phyloP scores from a whole-genome alignment of 2,329 filamentous ascomycete species.

The Geosmithia flava region DNA sequence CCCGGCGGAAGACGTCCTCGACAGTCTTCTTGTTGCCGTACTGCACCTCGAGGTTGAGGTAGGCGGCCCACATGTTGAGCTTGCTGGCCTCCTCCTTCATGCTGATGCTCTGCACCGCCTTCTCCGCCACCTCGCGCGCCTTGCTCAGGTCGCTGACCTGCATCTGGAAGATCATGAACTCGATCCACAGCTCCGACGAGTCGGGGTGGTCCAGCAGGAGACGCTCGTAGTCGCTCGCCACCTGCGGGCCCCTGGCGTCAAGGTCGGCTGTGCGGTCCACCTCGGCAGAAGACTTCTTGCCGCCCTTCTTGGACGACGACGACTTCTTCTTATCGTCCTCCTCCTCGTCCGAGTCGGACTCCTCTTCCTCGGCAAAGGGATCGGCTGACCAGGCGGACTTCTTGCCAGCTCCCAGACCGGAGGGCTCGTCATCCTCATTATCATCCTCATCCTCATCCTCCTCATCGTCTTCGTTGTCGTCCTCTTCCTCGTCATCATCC shows the following conservation, averaged over 20 bases:
- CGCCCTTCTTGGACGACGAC: conserved; percentile 49
- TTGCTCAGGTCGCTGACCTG: conserved; percentile 81
- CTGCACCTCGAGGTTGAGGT: conserved; percentile 86
- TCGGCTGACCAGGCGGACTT: conserved; percentile 85
- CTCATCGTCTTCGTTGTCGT: conserved; percentile 10
- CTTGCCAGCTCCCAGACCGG: conserved; percentile 57
- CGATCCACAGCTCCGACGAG: conserved; percentile 86
- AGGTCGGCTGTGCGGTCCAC: conserved; percentile 88
- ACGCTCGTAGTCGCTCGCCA: conserved; percentile 84
- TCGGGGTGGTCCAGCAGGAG: conserved; percentile 85
- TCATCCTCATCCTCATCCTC: conserved; percentile 28
- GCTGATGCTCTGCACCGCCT: conserved; percentile 82
- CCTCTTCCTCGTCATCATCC: conserved; percentile 21
- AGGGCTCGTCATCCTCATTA: conserved; percentile 27
- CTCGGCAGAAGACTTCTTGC: conserved; percentile 63
- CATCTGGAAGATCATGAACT: conserved; percentile 98
- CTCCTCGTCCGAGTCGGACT: conserved; percentile 26
- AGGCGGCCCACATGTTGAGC: conserved; percentile 87
- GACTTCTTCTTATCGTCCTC: conserved; percentile 16
- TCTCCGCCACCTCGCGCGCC: conserved; percentile 79
- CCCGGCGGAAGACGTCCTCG: conserved; percentile 79
- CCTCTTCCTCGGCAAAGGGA: conserved; percentile 48
- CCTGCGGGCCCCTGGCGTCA: conserved; percentile 78
- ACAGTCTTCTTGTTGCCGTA: conserved; percentile 76
- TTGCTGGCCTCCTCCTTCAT: conserved; percentile 87